Evolutionary conservation across 192 early-diverging fungal species (phyloP), one percentile per base, ranked within the genome.

Genomic region (Umbelopsis sp.): DNA sequence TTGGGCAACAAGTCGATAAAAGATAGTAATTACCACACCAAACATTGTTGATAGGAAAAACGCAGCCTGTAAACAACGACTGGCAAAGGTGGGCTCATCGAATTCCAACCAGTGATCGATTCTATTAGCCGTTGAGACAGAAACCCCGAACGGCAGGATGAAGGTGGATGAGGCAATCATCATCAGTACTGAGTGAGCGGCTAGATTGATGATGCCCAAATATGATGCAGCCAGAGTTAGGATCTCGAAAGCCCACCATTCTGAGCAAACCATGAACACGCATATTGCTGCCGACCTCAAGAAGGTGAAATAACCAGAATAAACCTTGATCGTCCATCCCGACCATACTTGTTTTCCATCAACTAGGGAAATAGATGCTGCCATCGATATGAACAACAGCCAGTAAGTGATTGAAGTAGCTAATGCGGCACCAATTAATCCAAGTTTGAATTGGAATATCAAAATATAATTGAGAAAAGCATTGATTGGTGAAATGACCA

Each of bases 341-440:
- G 91, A 94, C 95, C 93, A 98, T 50, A 85, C 87, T 30, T 91
- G 82, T 46, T 80, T 71, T 47, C 94, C 93, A 23, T 88, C 84
- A 22, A 88, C 70, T 49, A 77, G 82, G 35, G 73, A 71, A 12
- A 87, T 85, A 48, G 96, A 99, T 30, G 89, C 18, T 6, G 89
- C n/a, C 13, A 91, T 77, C 2, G 91, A 66, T 13, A 85, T 22
- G 20, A 93, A 74, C 75, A 95, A 88, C 47, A 92, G 71, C 84
- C 88, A 91, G 77, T 93, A 91, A 11, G 89, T 91, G 25, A 94
- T 84, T 10, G 85, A 82, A 1, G 90, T 91, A 25, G 93, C 94
- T 5, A 94, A 72, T 0, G 96, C 92, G 0, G 95, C 92, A 16
- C 97, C 96, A 46, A 92, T 82, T 35, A 89, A 91, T 9, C 95